Evolutionary conservation across 75 land plant genomes (phyloP).

Genomic region (Pinus tabuliformis): DNA sequence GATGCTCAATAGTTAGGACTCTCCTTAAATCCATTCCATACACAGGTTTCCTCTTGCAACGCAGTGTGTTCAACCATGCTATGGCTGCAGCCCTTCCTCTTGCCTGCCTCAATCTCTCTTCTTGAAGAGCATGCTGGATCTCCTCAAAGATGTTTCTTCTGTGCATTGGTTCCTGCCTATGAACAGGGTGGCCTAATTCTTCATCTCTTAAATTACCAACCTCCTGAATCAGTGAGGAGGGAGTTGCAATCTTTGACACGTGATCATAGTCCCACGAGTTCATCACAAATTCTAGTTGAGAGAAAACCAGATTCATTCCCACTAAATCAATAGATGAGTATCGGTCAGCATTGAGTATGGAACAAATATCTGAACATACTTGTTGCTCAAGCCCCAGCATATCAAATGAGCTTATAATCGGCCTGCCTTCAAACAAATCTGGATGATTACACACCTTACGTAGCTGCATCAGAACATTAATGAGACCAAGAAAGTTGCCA

Average conservation of each 20-base stretch:
- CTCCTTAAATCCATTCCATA: conserved; percentile 66
- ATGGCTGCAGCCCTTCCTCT: conserved; percentile 54
- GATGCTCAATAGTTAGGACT: conserved; percentile 62
- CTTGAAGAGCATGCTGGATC: conserved; percentile 66
- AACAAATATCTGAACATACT: conserved; percentile 65
- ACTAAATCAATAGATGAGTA: conserved; percentile 46
- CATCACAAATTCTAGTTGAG: conserved; percentile 68
- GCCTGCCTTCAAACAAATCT: conserved; percentile 98
- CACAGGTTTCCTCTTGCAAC: conserved; percentile 66
- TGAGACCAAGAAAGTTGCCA: conserved; percentile 91
- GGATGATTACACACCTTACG: conserved; percentile 99
- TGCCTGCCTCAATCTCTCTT: conserved; percentile 57
- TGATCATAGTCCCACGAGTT: conserved; percentile 80
- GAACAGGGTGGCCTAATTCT: background rate
- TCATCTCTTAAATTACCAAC: conserved; percentile 32
- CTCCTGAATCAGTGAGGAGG: conserved; percentile 52
- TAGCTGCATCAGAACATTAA: conserved; percentile 97
- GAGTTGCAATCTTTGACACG: conserved; percentile 43
- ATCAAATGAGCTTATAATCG: conserved; percentile 95
- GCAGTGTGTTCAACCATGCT: conserved; percentile 81
- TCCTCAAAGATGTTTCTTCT: conserved; percentile 78
- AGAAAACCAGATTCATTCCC: conserved; percentile 58
- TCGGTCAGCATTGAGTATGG: conserved; percentile 39
- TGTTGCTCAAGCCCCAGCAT: conserved; percentile 85
- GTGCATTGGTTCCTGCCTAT: conserved; percentile 21